Percentiles rank a stretch among this genome's conserved stretches.
Conservation (phyloP, 257 asterid species). For the Solanum piurae region DNA sequence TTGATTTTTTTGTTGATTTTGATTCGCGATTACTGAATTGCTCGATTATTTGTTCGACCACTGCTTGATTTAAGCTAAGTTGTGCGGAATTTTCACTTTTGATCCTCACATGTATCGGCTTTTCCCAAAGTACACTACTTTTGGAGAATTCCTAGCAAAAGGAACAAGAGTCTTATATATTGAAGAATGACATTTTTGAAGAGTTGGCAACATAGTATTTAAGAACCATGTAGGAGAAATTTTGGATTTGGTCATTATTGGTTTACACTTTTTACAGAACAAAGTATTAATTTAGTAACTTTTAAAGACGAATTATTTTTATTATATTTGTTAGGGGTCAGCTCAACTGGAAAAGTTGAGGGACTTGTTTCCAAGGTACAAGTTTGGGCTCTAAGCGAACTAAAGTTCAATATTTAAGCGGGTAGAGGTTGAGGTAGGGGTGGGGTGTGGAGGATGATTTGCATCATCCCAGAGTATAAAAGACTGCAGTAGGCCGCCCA, state of each 20-base stretch:
- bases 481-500: not conserved
- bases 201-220: not conserved
- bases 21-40: not conserved
- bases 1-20: not conserved
- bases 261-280: not conserved
- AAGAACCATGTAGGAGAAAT: not conserved
- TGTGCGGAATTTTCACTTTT: not conserved
- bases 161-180: too few relatives aligned
- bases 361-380: not conserved
- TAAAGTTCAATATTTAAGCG: not conserved
- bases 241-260: not conserved
- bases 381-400: not conserved
- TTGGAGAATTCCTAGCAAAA: not conserved
- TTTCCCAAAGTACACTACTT: not conserved
- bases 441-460: not conserved
- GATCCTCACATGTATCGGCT: not conserved
- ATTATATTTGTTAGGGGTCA: not conserved
- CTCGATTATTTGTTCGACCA: not conserved
- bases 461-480: not conserved
- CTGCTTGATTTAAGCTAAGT: not conserved
- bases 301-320: not conserved
- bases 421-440: not conserved
- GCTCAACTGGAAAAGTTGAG: not conserved
- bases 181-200: too few relatives aligned
- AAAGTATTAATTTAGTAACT: not conserved